Percentiles rank a stretch among this genome's conserved stretches.
Conservation (phyloP, 208 protist genomes). For the Balamuthia mandrillaris region DNA sequence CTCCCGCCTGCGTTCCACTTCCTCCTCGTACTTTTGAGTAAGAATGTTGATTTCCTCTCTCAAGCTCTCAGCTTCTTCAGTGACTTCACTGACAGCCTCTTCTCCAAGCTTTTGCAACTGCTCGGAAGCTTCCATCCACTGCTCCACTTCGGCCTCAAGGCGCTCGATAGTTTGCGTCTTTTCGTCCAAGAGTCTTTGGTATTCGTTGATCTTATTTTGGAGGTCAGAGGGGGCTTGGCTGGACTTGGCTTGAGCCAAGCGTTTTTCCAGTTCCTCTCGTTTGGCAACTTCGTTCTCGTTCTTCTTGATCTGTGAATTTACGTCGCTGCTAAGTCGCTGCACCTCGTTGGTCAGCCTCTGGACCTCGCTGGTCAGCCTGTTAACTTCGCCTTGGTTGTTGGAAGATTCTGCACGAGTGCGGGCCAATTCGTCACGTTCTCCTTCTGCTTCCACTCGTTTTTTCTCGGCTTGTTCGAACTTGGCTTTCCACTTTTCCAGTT, state of each 20-base stretch:
- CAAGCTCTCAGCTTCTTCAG: slow-evolving; percentile 1
- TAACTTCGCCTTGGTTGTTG: too few relatives aligned
- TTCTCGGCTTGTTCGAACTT: neutral
- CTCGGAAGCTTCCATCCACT: slow-evolving; percentile 33
- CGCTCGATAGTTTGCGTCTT: slow-evolving; percentile 15
- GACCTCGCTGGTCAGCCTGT: neutral
- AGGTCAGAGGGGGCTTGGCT: slow-evolving; percentile 11
- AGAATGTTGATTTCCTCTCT: slow-evolving; percentile 20
- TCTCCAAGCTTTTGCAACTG: slow-evolving; percentile 35
- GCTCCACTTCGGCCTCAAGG: slow-evolving; percentile 14
- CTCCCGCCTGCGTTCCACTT: neutral
- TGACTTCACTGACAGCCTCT: slow-evolving; percentile 14
- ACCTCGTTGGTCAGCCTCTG: slow-evolving; percentile 1
- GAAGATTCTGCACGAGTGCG: too few relatives aligned
- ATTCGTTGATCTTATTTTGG: neutral
- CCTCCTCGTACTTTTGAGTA: slow-evolving; percentile 32
- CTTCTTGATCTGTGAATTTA: neutral
- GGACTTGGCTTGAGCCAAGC: neutral
- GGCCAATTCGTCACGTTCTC: too few relatives aligned
- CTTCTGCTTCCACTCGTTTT: too few relatives aligned
- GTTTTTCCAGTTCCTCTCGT: neutral
- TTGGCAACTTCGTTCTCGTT: neutral
- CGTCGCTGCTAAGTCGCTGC: neutral
- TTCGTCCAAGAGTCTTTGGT: slow-evolving; percentile 12
- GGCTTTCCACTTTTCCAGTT: neutral